A percentile compares a stretch with the other conserved stretches of the same genome.
These are phyloP conservation scores for Madurella fahalii DNA, from an alignment of 2,329 filamentous ascomycete genomes.

Conservation along the genomic window DNA sequence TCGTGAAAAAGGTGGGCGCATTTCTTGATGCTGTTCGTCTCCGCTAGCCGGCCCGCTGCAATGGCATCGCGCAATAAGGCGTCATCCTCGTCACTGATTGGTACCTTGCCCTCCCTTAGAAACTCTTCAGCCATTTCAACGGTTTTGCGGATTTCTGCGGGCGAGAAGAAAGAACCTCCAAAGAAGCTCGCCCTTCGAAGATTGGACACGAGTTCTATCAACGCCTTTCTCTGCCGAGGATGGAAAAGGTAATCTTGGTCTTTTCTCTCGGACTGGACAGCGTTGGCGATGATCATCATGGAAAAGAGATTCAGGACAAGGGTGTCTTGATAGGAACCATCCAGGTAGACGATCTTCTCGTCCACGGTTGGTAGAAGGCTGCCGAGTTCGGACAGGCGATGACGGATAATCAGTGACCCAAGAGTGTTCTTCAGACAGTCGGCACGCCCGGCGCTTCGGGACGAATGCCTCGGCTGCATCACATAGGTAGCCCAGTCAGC, in stretches of 20 bases:
- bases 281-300: slow-evolving; percentile 79
- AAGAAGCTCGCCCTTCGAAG: slow-evolving; percentile 82
- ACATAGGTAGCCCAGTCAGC: slow-evolving; percentile 74
- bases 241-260: slow-evolving; percentile 91
- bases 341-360: slow-evolving; percentile 67
- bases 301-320: slow-evolving; percentile 80
- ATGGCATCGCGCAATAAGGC: slow-evolving; percentile 60
- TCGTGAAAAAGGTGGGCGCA: slow-evolving; percentile 69
- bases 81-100: slow-evolving; percentile 58
- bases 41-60: slow-evolving; percentile 55
- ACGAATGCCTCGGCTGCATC: slow-evolving; percentile 51
- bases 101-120: slow-evolving; percentile 56
- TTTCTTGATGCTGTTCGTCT: slow-evolving; percentile 59
- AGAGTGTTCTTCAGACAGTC: slow-evolving; percentile 65
- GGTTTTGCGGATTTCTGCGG: slow-evolving; percentile 58
- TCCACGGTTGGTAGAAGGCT: slow-evolving; percentile 66
- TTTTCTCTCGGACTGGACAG: slow-evolving; percentile 78
- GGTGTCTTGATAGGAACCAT: slow-evolving; percentile 81
- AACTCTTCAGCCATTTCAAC: slow-evolving; percentile 66
- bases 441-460: slow-evolving; percentile 51
- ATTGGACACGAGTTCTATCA: slow-evolving; percentile 70
- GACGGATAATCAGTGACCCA: slow-evolving; percentile 78
- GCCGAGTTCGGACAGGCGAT: slow-evolving; percentile 67
- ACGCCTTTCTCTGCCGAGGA: slow-evolving; percentile 61
- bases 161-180: slow-evolving; percentile 70